Evolutionary conservation across 352 stramenopile genomes (phyloP).

Genomic region (Phytophthora sp.): DNA sequence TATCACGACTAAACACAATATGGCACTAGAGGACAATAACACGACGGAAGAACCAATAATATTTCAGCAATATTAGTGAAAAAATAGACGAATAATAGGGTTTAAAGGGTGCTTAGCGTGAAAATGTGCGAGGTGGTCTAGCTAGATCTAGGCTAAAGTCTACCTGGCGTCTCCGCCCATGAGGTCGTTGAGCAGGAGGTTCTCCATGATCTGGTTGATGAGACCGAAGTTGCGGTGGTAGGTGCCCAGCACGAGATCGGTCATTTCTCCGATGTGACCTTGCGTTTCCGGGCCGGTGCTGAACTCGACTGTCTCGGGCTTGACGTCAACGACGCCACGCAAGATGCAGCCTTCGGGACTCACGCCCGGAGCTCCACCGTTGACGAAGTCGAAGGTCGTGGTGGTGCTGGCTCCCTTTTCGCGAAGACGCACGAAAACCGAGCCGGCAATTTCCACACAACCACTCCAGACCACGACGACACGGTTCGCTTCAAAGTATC

Average conservation of each 20-base stretch:
- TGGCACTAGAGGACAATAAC: no score
- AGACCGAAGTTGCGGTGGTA: slow-evolving; percentile 53
- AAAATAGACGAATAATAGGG: no score
- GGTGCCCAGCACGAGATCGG: slow-evolving; percentile 49
- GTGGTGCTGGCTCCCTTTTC: slow-evolving; percentile 29
- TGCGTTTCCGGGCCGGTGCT: slow-evolving; percentile 2
- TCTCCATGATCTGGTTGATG: slow-evolving; percentile 49
- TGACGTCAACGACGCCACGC: slow-evolving; percentile 20
- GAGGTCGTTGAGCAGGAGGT: slow-evolving; percentile 37
- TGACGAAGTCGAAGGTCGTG: slow-evolving; percentile 23
- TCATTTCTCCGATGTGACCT: slow-evolving; percentile 44
- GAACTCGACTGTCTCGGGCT: slow-evolving; percentile 34
- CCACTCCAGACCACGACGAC: slow-evolving; percentile 39
- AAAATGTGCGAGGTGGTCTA: no score
- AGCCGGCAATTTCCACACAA: slow-evolving; percentile 42
- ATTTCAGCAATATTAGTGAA: no score
- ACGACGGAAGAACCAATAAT: no score
- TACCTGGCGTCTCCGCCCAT: no score
- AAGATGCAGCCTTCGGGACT: slow-evolving; percentile 15
- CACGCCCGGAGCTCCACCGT: background rate
- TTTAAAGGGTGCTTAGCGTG: no score
- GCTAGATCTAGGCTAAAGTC: no score
- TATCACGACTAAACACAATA: no score
- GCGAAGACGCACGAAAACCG: slow-evolving; percentile 44
- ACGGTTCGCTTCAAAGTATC: slow-evolving; percentile 28